These are phyloP conservation scores for Aspergillus ellipticus DNA, from an alignment of 495 filamentous ascomycete species.

Conservation along the genomic window DNA sequence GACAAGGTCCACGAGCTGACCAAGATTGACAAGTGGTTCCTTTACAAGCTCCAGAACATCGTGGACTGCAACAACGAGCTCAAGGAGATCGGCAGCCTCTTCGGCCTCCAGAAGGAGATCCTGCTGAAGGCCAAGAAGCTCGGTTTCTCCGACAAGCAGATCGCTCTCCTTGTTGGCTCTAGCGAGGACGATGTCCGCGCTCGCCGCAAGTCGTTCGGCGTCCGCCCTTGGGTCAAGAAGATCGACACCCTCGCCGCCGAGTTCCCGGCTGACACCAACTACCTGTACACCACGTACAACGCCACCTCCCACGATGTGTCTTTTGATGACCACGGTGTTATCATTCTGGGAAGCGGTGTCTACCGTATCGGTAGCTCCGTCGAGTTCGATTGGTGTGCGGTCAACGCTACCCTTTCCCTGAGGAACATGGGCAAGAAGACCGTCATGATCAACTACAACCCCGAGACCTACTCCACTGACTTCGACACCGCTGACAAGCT, in stretches of 20 bases:
- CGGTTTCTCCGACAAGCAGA: conserved; percentile 96
- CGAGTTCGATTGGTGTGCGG: conserved; percentile 98
- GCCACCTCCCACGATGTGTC: conserved; percentile 91
- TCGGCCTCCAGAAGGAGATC: conserved; percentile 80
- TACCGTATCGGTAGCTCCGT: conserved; percentile 97
- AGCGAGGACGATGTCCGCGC: conserved; percentile 89
- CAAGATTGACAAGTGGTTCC: conserved; percentile 99
- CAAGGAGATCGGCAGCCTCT: conserved; percentile 81
- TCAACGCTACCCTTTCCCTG: conserved; percentile 85
- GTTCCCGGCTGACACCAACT: conserved; percentile 97
- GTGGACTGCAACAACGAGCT: conserved; percentile 85
- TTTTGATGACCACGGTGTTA: conserved; percentile 88
- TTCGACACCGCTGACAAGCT: conserved; percentile 92
- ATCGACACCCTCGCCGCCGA: conserved; percentile 96
- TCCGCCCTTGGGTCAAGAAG: conserved; percentile 91
- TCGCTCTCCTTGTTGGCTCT: conserved; percentile 77
- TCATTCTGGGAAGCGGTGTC: conserved; percentile 89
- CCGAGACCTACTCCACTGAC: conserved; percentile 85
- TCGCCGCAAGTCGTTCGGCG: conserved; percentile 77
- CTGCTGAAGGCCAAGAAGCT: conserved; percentile 91
- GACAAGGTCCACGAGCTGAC: conserved; percentile 87
- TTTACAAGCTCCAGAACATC: conserved; percentile 96
- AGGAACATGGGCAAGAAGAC: conserved; percentile 93
- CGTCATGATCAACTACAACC: conserved; percentile 97
- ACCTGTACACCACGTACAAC: conserved; percentile 98